A percentile compares a stretch with the other conserved stretches of the same genome.
phyloP scores from a whole-genome alignment of 306 rosid genomes.

The Hippophae rhamnoides region DNA sequence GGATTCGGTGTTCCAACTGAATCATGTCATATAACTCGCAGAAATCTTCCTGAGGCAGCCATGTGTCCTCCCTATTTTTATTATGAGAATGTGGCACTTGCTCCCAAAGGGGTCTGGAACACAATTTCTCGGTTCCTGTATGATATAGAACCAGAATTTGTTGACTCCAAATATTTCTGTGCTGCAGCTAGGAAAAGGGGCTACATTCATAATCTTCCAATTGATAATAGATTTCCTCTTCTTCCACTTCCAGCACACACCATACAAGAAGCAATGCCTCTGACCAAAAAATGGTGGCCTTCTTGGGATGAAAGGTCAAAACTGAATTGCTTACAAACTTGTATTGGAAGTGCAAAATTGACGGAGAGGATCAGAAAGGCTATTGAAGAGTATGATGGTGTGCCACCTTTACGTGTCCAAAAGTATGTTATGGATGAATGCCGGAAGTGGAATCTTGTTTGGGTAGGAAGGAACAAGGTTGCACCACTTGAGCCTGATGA shows the following conservation, averaged over 20 bases:
- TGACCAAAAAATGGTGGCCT: conserved; percentile 95
- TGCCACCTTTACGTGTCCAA: conserved; percentile 47
- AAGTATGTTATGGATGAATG: conserved; percentile 64
- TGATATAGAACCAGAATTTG: conserved; percentile 83
- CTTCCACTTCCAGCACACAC: conserved; percentile 73
- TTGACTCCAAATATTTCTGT: conserved; percentile 77
- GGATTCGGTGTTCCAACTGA: conserved; percentile 87
- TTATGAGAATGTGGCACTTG: conserved; percentile 90
- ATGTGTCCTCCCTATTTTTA: conserved; percentile 85
- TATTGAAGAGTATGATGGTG: conserved; percentile 41
- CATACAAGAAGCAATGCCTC: conserved; percentile 65
- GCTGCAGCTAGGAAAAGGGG: conserved; percentile 95
- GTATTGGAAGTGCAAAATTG: conserved; percentile 56
- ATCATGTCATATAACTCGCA: conserved; percentile 11
- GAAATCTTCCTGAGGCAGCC: conserved; percentile 68
- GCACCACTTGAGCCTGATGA: conserved; percentile 96
- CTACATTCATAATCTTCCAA: conserved; percentile 85
- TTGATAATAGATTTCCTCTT: conserved; percentile 60
- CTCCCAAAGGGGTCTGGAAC: conserved; percentile 94
- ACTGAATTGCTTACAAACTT: conserved; percentile 75
- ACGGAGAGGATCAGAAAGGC: conserved; percentile 74
- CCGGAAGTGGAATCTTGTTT: conserved; percentile 88
- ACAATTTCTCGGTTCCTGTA: conserved; percentile 72
- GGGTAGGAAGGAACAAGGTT: conserved; percentile 95
- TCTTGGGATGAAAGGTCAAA: conserved; percentile 72